Evolutionary conservation across 176 grass and related monocot genomes (phyloP).

Genomic region (Triticum timopheevii): DNA sequence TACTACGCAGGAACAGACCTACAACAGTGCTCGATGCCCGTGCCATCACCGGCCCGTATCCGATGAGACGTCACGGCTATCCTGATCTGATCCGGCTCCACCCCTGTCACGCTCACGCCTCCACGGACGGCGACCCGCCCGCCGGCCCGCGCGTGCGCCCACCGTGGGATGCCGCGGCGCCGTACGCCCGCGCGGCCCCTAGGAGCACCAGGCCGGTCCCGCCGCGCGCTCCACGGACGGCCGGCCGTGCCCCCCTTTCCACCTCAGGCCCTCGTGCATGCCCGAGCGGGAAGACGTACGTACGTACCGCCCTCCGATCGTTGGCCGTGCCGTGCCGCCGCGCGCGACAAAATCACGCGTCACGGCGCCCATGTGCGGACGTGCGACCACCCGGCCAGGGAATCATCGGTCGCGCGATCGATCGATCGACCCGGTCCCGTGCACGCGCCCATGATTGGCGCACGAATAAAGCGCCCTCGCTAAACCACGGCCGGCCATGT

Average conservation of each 20-base stretch:
- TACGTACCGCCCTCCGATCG: too few species aligned
- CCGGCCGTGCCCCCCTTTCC: not conserved
- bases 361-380: slow-evolving; percentile 23
- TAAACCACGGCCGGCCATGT: not conserved
- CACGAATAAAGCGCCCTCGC: not conserved
- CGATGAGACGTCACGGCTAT: not conserved
- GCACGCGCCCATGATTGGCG: not conserved
- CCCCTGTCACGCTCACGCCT: not conserved
- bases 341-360: slow-evolving; percentile 22
- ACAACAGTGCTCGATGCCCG: not conserved
- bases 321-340: not conserved
- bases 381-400: not conserved
- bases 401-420: not conserved
- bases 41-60: not conserved
- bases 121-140: not conserved
- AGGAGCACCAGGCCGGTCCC: not conserved
- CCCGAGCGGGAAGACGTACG: not conserved
- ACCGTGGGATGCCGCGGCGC: not conserved
- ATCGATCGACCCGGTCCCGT: not conserved
- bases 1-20: too few species aligned
- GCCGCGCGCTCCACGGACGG: too few species aligned
- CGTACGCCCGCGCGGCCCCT: not conserved
- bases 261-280: not conserved
- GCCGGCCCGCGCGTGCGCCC: not conserved
- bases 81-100: not conserved